A percentile compares a stretch with the other conserved stretches of the same genome.
Conservation (phyloP, 2,329 filamentous ascomycete species). For the Geosmithia morbida region DNA sequence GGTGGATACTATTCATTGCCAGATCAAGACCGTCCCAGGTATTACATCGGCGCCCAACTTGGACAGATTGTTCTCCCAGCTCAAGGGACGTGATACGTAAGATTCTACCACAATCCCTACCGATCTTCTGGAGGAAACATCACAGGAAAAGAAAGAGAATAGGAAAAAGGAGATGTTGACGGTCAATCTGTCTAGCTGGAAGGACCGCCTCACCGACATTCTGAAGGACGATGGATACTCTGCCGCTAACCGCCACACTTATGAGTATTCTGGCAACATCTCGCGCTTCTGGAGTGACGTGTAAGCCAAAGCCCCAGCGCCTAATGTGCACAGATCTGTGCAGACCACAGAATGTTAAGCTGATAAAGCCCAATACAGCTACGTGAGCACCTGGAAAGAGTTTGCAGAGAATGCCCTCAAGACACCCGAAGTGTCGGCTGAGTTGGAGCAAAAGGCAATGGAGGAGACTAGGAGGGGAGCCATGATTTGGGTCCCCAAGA, state of each 20-base stretch:
- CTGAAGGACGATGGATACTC: background rate
- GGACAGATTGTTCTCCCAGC: background rate
- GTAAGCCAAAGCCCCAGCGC: conserved; percentile 1
- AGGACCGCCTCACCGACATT: background rate
- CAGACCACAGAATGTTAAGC: no score
- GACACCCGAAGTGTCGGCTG: conserved; percentile 1
- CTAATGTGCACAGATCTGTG: no score
- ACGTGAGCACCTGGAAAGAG: conserved; percentile 3
- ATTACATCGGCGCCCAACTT: background rate
- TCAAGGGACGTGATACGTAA: conserved; percentile 1
- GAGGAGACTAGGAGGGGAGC: conserved; percentile 1
- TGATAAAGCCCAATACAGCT: no score
- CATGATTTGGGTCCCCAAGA: conserved; percentile 1
- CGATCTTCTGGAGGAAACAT: background rate
- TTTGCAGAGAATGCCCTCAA: conserved; percentile 2
- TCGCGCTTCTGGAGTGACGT: conserved; percentile 3
- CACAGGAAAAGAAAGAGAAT: background rate
- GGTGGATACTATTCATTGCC: conserved; percentile 2
- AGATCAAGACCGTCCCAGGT: background rate
- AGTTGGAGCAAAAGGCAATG: conserved; percentile 2
- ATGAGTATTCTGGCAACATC: background rate
- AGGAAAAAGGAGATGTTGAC: background rate
- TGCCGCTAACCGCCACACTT: background rate
- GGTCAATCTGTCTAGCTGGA: background rate
- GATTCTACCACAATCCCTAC: background rate